Base-by-base conservation (phyloP, 2,329 filamentous ascomycete genomes). In the Neopestalotiopsis sp. region DNA sequence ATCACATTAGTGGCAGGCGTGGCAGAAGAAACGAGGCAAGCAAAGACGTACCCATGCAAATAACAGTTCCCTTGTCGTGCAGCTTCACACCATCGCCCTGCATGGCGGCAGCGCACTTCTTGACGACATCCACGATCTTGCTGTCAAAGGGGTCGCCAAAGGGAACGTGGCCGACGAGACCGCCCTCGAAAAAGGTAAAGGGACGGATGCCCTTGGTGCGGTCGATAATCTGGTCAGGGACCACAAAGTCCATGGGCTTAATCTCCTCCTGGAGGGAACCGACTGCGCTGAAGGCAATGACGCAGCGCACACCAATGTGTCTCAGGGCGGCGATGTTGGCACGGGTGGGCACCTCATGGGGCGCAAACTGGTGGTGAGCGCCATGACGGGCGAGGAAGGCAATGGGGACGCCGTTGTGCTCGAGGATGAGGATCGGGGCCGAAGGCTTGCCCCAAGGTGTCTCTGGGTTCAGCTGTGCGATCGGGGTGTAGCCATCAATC, bases 281-380 rank as follows among this genome's bases (percentile, higher is more conserved):
- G 68, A 99, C 96, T 63, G 96, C 96, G 72, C 92, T 95, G 85
- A 99, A 99, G 72, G 95, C 94, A 78, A 99, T 93, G 79, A 98
- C 89, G 79, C 90, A 93, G 77, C 95, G 91, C 61, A 98, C 96
- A 73, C 96, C 96, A 70, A 99, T 87, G 76, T 89, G 91, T 73
- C 96, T 91, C 71, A 99, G 87, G n/a, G 96, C 96, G n/a, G 96
- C 95, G 77, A 99, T 97, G 85, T 98, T 99, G 82, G 96, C 96
- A 72, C 94, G 94, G 73, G 91, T 89, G 70, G 95, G 94, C n/a
- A 99, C 93, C 83, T 99, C 96, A 79, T 98, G 95, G 0, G 96
- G 96, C 5, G 95, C 94, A 74, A 93, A 87, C 81, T 98, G 89
- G 85, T 99, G 96, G 88, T 96, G 87, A 13, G 90, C 80, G 73